phyloP scores from a whole-genome alignment of 345 rosid species.

The Bruguiera sexangula region DNA sequence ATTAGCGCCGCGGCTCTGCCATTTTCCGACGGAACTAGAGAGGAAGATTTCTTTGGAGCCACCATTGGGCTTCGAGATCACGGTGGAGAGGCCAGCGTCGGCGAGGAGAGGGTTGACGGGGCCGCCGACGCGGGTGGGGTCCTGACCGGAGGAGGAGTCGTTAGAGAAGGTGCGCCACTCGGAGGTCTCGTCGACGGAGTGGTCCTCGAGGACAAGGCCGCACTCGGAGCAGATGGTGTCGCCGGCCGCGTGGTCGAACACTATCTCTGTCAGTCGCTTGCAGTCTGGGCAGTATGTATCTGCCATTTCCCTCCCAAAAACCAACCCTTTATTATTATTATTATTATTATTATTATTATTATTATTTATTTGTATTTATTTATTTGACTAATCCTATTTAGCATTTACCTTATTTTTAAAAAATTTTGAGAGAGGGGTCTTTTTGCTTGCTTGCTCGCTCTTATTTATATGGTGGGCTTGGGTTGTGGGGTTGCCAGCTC shows the following conservation, averaged over 20 bases:
- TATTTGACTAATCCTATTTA: too few relatives aligned
- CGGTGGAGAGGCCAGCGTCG: constrained; percentile 41
- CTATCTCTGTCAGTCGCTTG: constrained; percentile 34
- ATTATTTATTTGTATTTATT: too few relatives aligned
- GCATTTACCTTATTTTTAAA: too few relatives aligned
- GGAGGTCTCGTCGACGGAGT: constrained; percentile 43
- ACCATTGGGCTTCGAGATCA: constrained; percentile 35
- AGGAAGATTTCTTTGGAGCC: constrained; percentile 26
- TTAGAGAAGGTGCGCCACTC: constrained; percentile 50
- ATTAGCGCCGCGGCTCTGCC: constrained; percentile 40
- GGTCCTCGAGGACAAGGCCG: constrained; percentile 44
- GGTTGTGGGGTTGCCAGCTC: too few relatives aligned
- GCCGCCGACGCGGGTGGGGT: constrained; percentile 49
- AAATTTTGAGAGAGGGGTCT: too few relatives aligned
- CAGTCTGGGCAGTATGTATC: constrained; percentile 45
- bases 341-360: too few relatives aligned
- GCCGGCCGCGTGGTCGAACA: constrained; percentile 47
- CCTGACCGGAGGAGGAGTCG: constrained; percentile 31
- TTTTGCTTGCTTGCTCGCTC: too few relatives aligned
- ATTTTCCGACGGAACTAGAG: constrained; percentile 27
- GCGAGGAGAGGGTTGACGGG: constrained; percentile 41
- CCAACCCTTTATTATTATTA: too few relatives aligned
- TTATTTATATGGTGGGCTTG: too few relatives aligned
- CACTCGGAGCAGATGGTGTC: constrained; percentile 49
- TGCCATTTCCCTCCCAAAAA: constrained; percentile 25